Base-by-base conservation (phyloP, 768 basidiomycete genomes). In the Termitomyces sp. region DNA sequence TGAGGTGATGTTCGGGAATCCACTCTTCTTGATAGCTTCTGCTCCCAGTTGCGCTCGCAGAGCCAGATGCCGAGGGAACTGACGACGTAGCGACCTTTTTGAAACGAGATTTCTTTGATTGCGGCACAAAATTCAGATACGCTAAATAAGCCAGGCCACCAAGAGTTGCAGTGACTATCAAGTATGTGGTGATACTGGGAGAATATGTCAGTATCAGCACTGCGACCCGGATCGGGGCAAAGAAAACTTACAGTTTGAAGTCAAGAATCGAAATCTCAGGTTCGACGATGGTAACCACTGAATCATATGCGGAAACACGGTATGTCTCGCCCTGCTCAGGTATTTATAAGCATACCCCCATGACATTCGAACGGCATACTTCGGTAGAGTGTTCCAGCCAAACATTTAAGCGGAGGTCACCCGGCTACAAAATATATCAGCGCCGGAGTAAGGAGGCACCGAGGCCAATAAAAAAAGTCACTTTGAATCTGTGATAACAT, bases 1-100 rank as follows among this genome's bases (percentile, higher is more conserved):
- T 88, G 60, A 92, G 74, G 65, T 93, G 92, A 66, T 92, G 89
- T 62, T 88, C 88, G n/a, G 92, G 92, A 63, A 94, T 94, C 92
- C 92, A 94, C 66, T 94, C 92, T 67, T 93, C 89, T 65, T 90
- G 84, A 63, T 93, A 92, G 45, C 84, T 86, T 40, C 85, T 81
- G 2, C 84, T 78, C 36, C 85, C 83, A 24, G 83, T 83, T 33
- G 86, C 85, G 7, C 87, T 86, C 36, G 81, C 79, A 8, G 82
- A 61, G 30, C 79, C 79, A 38, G 80, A 78, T 9, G 87, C 82
- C 4, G 82, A 71, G 56, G 80, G 67, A 8, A 73, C 58, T 22
- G 78, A 63, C 5, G 35, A 51, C 9, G 35, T 9, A 1, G 74
- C 66, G 26, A 74, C 60, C 61, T 80, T 83, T 62, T 76, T 77